Evolutionary conservation across 2,329 filamentous ascomycete genomes (phyloP).

Genomic region (Trichocomaceae sp.): DNA sequence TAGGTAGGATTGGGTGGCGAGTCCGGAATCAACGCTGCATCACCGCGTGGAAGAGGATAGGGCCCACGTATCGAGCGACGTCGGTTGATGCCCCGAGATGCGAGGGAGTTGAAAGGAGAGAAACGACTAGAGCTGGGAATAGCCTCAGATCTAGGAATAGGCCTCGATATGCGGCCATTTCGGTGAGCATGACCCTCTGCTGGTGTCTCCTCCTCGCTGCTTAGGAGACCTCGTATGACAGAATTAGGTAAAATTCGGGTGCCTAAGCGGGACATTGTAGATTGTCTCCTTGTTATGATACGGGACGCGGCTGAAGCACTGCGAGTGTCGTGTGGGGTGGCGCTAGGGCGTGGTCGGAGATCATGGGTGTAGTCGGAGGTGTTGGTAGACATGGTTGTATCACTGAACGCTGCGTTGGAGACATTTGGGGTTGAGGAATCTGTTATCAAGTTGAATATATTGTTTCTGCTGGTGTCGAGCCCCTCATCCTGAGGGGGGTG

Average conservation of each 20-base stretch:
- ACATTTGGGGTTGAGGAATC: slow-evolving; percentile 2
- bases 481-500: slow-evolving; percentile 15
- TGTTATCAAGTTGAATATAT: slow-evolving; percentile 8
- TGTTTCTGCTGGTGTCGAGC: slow-evolving; percentile 8
- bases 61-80: slow-evolving; percentile 35
- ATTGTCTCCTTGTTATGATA: slow-evolving; percentile 36
- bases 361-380: slow-evolving; percentile 12
- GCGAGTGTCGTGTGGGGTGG: slow-evolving; percentile 1
- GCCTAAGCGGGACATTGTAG: slow-evolving; percentile 43
- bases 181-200: slow-evolving; percentile 42
- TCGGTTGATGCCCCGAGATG: slow-evolving; percentile 34
- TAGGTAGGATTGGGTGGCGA: slow-evolving; percentile 21
- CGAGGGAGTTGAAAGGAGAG: slow-evolving; percentile 35
- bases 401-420: slow-evolving; percentile 1
- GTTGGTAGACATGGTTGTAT: background rate
- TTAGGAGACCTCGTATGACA: slow-evolving; percentile 38
- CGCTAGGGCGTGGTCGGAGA: slow-evolving; percentile 15
- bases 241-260: slow-evolving; percentile 44
- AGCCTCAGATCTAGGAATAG: slow-evolving; percentile 29
- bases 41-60: slow-evolving; percentile 34
- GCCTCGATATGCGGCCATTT: slow-evolving; percentile 35
- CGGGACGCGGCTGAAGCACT: slow-evolving; percentile 7
- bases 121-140: slow-evolving; percentile 29
- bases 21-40: slow-evolving; percentile 28
- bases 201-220: slow-evolving; percentile 41